phyloP scores from a whole-genome alignment of 1,284 basidiomycete species.

The Cystobasidium pallidum region DNA sequence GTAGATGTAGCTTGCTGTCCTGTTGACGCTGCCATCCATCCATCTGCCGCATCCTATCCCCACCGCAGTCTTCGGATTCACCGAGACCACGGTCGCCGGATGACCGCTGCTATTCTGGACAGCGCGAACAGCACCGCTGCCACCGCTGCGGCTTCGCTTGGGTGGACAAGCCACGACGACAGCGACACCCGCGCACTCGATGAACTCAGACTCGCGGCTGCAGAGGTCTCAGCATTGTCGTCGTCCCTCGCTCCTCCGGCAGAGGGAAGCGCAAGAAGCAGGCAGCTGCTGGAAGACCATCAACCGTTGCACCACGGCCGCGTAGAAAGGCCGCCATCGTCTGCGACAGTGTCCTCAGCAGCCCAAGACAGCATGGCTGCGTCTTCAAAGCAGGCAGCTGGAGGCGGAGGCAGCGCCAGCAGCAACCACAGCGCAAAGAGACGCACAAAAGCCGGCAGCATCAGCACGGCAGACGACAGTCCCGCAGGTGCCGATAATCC shows the following conservation, averaged over 20 bases:
- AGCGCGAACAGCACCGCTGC: neutral
- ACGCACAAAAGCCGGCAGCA: neutral
- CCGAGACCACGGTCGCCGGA: too few species aligned
- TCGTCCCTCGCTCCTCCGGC: neutral
- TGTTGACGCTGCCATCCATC: too few species aligned
- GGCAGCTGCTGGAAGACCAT: neutral
- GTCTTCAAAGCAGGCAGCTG: constrained; percentile 9
- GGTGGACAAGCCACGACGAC: neutral
- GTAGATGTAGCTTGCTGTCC: too few species aligned
- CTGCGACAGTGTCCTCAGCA: too few species aligned
- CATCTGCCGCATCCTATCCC: too few species aligned
- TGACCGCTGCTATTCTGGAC: neutral
- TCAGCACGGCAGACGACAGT: neutral
- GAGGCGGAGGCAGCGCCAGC: neutral
- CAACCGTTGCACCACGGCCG: too few species aligned
- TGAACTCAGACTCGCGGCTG: constrained; percentile 13
- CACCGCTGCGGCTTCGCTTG: neutral
- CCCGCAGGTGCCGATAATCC: neutral
- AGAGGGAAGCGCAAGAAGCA: neutral
- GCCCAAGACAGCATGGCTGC: neutral
- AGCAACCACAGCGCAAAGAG: neutral
- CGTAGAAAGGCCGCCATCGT: neutral
- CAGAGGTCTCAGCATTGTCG: neutral
- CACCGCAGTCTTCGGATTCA: too few species aligned
- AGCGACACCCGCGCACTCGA: neutral